A percentile compares a stretch with the other conserved stretches of the same genome.
Conservation (phyloP, 768 basidiomycete species). For the Boletus tomentosulus region DNA sequence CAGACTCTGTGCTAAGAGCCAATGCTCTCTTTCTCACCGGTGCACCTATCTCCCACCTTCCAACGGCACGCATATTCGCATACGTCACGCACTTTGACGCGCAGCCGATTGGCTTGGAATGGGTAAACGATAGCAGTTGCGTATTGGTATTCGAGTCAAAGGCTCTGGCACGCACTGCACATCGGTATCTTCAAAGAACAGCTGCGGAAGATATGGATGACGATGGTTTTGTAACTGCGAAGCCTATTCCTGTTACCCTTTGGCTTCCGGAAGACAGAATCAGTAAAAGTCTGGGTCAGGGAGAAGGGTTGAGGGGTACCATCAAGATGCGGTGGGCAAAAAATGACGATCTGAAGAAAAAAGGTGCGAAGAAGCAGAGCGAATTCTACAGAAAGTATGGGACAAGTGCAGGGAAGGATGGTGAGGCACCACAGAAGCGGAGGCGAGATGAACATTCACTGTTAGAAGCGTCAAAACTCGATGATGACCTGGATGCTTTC, state of each 20-base stretch:
- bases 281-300: slow-evolving; percentile 63
- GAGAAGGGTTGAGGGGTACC: slow-evolving; percentile 60
- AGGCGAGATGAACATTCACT: slow-evolving; percentile 32
- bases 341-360: slow-evolving; percentile 70
- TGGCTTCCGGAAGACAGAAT: slow-evolving; percentile 83
- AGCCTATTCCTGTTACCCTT: slow-evolving; percentile 64
- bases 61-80: slow-evolving; percentile 74
- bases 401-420: slow-evolving; percentile 56
- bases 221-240: slow-evolving; percentile 58
- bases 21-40: slow-evolving; percentile 76
- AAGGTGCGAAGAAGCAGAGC: slow-evolving; percentile 67
- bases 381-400: slow-evolving; percentile 80
- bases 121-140: slow-evolving; percentile 83
- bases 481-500: slow-evolving; percentile 69
- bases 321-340: slow-evolving; percentile 78
- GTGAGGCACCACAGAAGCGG: slow-evolving; percentile 36
- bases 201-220: slow-evolving; percentile 46
- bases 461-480: slow-evolving; percentile 44
- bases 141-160: slow-evolving; percentile 69
- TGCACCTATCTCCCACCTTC: slow-evolving; percentile 66
- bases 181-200: slow-evolving; percentile 49
- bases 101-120: slow-evolving; percentile 73
- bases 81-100: slow-evolving; percentile 78
- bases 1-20: slow-evolving; percentile 47
- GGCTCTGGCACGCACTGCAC: slow-evolving; percentile 48